Percentiles rank a stretch among this genome's conserved stretches.
phyloP scores from a whole-genome alignment of 495 filamentous ascomycete species.

The Evansstolkia leycettana region DNA sequence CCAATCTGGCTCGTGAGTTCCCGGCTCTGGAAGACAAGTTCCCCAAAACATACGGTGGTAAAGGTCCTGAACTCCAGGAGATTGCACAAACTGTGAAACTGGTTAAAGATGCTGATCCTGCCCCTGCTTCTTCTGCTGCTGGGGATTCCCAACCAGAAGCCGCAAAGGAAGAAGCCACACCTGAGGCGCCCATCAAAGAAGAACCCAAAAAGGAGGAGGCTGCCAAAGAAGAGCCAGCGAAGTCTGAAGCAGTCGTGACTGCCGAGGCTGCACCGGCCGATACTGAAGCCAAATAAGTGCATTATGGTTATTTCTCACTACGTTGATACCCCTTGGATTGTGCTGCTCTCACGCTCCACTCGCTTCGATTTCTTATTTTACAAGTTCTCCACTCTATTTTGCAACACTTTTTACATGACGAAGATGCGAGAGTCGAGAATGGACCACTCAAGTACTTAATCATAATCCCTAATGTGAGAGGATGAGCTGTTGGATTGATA shows the following conservation, averaged over 20 bases:
- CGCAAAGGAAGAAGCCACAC: conserved; percentile 6
- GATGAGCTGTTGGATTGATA: too few relatives aligned
- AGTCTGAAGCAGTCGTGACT: conserved; percentile 5
- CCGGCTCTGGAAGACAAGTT: conserved; percentile 45
- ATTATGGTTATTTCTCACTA: not conserved
- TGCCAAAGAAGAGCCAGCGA: conserved; percentile 2
- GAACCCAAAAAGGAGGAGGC: conserved; percentile 8
- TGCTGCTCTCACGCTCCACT: too few relatives aligned
- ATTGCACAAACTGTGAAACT: conserved; percentile 18
- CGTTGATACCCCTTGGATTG: not conserved
- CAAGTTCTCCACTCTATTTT: too few relatives aligned
- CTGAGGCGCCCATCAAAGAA: conserved; percentile 2
- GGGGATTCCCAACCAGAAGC: conserved; percentile 6
- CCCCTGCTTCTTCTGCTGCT: conserved; percentile 4
- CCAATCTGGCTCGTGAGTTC: conserved; percentile 54
- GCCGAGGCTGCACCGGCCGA: conserved; percentile 8
- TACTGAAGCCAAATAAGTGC: conserved; percentile 16
- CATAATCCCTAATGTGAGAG: too few relatives aligned
- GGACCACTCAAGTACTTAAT: too few relatives aligned
- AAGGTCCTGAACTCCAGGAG: conserved; percentile 31
- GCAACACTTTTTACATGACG: too few relatives aligned
- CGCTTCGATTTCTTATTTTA: too few relatives aligned
- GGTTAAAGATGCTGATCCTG: conserved; percentile 9
- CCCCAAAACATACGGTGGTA: conserved; percentile 59
- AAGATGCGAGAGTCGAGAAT: too few relatives aligned